phyloP scores from a whole-genome alignment of 2,329 filamentous ascomycete species.

The Neofusicoccum umdonicola region DNA sequence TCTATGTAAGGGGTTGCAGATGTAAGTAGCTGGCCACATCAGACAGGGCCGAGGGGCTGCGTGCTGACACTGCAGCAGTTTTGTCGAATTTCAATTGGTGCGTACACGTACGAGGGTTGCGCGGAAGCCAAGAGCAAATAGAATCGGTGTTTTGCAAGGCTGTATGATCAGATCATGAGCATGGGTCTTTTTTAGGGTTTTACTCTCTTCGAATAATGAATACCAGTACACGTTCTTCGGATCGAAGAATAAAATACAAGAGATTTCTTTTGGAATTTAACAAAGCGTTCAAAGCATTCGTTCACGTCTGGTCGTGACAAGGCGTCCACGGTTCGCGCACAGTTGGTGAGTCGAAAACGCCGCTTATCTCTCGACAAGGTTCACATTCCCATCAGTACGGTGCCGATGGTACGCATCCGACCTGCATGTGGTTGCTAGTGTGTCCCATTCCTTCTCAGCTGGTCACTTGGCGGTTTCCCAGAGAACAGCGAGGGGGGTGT shows the following conservation, averaged over 20 bases:
- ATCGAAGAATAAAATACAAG: slow-evolving; percentile 3
- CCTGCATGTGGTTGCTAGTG: too few relatives aligned
- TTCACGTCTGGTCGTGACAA: too few relatives aligned
- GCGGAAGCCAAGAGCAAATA: slow-evolving; percentile 7
- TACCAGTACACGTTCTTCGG: slow-evolving; percentile 4
- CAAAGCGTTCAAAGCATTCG: too few relatives aligned
- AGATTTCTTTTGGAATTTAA: background rate
- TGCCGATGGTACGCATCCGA: too few relatives aligned
- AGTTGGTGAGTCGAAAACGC: too few relatives aligned
- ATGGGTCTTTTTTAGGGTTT: slow-evolving; percentile 11
- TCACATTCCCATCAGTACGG: too few relatives aligned
- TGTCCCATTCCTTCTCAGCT: too few relatives aligned
- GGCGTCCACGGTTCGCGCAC: too few relatives aligned
- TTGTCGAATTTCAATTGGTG: background rate
- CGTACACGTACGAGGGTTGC: background rate
- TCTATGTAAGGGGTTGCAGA: background rate
- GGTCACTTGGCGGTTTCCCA: background rate
- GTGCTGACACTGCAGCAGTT: background rate
- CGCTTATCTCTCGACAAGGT: too few relatives aligned
- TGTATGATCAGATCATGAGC: slow-evolving; percentile 17
- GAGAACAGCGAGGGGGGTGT: too few relatives aligned
- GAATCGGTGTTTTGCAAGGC: slow-evolving; percentile 14
- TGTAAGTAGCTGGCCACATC: background rate
- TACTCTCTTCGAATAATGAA: slow-evolving; percentile 16
- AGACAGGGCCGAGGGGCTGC: background rate